Evolutionary conservation across 768 basidiomycete genomes (phyloP), one percentile per base, ranked within the genome.

Genomic region (Mycena amicta): DNA sequence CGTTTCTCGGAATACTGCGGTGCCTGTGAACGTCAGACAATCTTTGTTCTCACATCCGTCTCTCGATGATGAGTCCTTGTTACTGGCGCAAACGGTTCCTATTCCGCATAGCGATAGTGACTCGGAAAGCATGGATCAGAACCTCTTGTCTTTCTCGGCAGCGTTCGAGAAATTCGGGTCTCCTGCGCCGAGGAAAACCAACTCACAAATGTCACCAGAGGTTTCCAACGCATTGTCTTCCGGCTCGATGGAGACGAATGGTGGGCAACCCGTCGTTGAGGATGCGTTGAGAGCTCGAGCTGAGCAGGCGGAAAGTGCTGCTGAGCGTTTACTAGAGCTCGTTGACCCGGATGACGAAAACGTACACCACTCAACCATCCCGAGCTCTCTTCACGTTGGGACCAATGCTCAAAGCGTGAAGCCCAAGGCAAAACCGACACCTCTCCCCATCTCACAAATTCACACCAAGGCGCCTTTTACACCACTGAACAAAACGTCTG

Each of bases 301-400:
- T 1, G 91, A 92, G 65, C 95, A 97, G 69, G 95, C 95, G 0
- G 92, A 95, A 70, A 94, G 92, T 68, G 92, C 94, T 6, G 95
- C 95, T 0, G 89, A 93, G 69, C 83, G 92, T 50, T 74, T 98
- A 26, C 70, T 96, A 37, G 95, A 97, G 70, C 80, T 96, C 16
- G 89, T 92, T 13, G 91, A 93, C 60, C 84, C 88, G 15, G 91
- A 92, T 47, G 88, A 86, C 13, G 86, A 85, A 51, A 76, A 71
- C 53, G 68, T 73, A 55, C 79, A 74, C 43, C 77, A 83, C 58
- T 82, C 84, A 22, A 74, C 79, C 11, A 77, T 88, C 13, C 86
- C 87, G 1, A 68, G 76, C 13, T 83, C 86, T 0, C 68, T 90
- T 37, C 67, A 85, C 40, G 73, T 82, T 39, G 77, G 77, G 16